Conservation (phyloP, 2,329 filamentous ascomycete genomes). For the Fusarium sp. region DNA sequence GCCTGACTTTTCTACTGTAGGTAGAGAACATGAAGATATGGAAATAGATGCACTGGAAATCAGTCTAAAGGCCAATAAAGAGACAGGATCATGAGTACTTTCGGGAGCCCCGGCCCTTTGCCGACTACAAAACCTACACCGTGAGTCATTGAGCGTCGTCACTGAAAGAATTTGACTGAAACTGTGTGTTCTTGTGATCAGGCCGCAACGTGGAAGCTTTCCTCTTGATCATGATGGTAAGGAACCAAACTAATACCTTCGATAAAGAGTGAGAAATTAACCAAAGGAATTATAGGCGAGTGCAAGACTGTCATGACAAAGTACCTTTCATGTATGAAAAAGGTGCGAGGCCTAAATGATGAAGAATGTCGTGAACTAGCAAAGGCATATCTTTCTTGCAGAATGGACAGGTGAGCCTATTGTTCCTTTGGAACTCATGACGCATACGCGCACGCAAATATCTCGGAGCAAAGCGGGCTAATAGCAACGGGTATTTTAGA, state of each 20-base stretch:
- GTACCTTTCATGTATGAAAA: conserved; percentile 90
- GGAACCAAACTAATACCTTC: conserved; percentile 18
- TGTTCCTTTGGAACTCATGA: conserved; percentile 17
- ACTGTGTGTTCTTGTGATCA: conserved; percentile 49
- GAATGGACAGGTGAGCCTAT: conserved; percentile 86
- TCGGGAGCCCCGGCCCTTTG: conserved; percentile 77
- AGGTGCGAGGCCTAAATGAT: conserved; percentile 84
- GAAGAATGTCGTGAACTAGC: conserved; percentile 85
- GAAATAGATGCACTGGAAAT: conserved; percentile 11
- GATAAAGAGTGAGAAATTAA: conserved; percentile 11
- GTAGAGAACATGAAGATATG: conserved; percentile 11
- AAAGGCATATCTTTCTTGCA: conserved; percentile 88
- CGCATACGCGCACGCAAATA: conserved; percentile 3
- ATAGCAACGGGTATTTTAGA: conserved; percentile 55
- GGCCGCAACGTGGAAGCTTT: conserved; percentile 91
- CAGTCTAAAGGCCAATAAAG: conserved; percentile 18
- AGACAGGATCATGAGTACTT: conserved; percentile 64
- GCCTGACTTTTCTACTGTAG: conserved; percentile 31
- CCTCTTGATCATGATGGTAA: conserved; percentile 87
- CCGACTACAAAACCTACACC: conserved; percentile 75
- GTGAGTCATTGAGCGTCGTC: conserved; percentile 57
- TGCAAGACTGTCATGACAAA: conserved; percentile 89
- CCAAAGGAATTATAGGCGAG: conserved; percentile 71
- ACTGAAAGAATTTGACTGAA: conserved; percentile 20
- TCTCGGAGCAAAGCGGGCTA: conserved; percentile 34